Evolutionary conservation across 495 filamentous ascomycete species (phyloP), one percentile per base, ranked within the genome.

Genomic region (Podospora bellae-mahoneyi): DNA sequence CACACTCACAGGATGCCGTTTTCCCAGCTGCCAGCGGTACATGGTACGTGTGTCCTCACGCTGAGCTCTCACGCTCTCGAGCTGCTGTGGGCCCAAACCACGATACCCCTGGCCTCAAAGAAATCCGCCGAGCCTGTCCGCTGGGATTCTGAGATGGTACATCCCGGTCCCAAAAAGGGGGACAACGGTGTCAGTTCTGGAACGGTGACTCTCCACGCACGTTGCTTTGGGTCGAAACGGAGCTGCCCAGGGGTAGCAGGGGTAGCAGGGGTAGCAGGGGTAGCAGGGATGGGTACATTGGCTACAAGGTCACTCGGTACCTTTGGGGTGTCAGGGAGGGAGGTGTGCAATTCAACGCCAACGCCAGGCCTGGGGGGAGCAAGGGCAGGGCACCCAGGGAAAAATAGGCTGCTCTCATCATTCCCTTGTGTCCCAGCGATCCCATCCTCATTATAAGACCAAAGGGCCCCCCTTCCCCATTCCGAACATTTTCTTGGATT

Each of bases 361-460:
- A 69, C 62, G 66, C 70, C 69, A 72, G 70, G 64, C 64, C 64
- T 64, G 39, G 39, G 69, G 70, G 70, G 66, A 64, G 62, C 62
- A 64, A 64, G 69, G 62, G 65, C 62, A 64, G 61, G 65, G 66
- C 5, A 48, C 5, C 39, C 39, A 48, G 59, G 27, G 71, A 72
- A 74, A 76, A 71, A 65, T 48, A 69, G 56, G 39, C 44, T 13
- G 44, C 70, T 74, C 64, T 69, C 66, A 71, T 71, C 66, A 69
- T 75, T 75, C 69, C 72, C 69, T 66, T 65, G 68, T 48, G 65
- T 68, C 64, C 67, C 44, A 70, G 72, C 68, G 68, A 71, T 74
- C 66, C 66, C 65, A 69, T 73, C 74, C 74, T 76, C 62, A 68
- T 77, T 75, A 74, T 74, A 74, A 73, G 73, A 72, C 69, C 60